These are phyloP conservation scores for Trametes sanguinea DNA, from an alignment of 768 basidiomycete genomes.

Conservation along the genomic window DNA sequence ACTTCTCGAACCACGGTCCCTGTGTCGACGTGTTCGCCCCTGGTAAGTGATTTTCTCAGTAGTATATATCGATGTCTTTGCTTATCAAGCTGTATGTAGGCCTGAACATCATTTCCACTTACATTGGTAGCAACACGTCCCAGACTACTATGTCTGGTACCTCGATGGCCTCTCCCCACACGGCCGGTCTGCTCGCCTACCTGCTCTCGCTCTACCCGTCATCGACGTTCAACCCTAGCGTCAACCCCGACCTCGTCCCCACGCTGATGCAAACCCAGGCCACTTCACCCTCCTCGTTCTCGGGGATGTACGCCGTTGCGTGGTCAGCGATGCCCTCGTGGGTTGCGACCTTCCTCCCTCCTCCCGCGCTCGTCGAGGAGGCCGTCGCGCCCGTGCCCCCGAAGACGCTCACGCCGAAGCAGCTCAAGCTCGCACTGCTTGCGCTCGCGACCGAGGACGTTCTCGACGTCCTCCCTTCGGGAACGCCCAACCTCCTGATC, in stretches of 20 bases:
- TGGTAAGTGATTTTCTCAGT: constrained; percentile 40
- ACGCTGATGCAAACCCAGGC: constrained; percentile 35
- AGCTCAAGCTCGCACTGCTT: constrained; percentile 77
- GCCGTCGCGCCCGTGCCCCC: constrained; percentile 47
- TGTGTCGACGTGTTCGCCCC: constrained; percentile 96
- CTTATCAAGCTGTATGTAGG: constrained; percentile 37
- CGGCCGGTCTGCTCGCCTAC: constrained; percentile 89
- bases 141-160: constrained; percentile 83
- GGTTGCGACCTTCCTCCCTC: constrained; percentile 58
- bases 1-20: constrained; percentile 89
- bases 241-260: constrained; percentile 42
- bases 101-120: constrained; percentile 89
- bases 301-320: constrained; percentile 54
- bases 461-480: constrained; percentile 47
- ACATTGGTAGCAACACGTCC: constrained; percentile 62
- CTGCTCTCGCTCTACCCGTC: constrained; percentile 86
- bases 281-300: constrained; percentile 40
- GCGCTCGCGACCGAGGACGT: constrained; percentile 54
- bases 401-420: constrained; percentile 58
- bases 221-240: constrained; percentile 54
- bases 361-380: constrained; percentile 47
- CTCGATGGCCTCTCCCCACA: constrained; percentile 95
- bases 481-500: constrained; percentile 71
- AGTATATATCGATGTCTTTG: background rate
- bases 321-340: constrained; percentile 60